Conservation (phyloP, 257 asterid genomes). For the Solanum stenotomum region DNA sequence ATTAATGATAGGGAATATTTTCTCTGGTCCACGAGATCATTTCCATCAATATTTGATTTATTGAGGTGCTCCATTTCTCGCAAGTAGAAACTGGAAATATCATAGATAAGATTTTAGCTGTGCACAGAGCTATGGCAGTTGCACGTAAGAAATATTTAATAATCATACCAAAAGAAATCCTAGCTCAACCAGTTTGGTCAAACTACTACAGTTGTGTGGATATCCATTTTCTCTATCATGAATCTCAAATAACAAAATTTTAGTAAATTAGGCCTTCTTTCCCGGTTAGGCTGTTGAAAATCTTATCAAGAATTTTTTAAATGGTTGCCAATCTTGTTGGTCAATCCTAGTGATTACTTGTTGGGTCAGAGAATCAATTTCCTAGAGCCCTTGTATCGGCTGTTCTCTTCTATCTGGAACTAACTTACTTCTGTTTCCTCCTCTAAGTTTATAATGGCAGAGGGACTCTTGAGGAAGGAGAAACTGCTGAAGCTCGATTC, state of each 20-base stretch:
- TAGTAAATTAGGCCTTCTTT: not conserved
- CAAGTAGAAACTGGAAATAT: not conserved
- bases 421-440: slow-evolving; percentile 17
- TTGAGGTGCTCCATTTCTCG: not conserved
- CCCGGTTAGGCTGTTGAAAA: not conserved
- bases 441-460: slow-evolving; percentile 78
- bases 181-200: not conserved
- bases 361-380: not conserved
- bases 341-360: not conserved
- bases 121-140: not conserved
- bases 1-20: not conserved
- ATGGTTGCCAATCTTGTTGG: not conserved
- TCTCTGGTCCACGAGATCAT: not conserved
- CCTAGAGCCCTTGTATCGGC: not conserved
- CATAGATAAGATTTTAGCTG: not conserved
- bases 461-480: slow-evolving; percentile 91
- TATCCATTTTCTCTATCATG: not conserved
- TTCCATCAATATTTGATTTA: not conserved
- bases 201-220: not conserved
- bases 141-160: not conserved
- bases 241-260: not conserved
- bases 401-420: slow-evolving; percentile 4
- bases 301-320: not conserved
- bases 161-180: not conserved
- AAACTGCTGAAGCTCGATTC: slow-evolving; percentile 93